A percentile compares a stretch with the other conserved stretches of the same genome.
Conservation (phyloP, 2,329 filamentous ascomycete genomes). For the Penicillium olsonii region DNA sequence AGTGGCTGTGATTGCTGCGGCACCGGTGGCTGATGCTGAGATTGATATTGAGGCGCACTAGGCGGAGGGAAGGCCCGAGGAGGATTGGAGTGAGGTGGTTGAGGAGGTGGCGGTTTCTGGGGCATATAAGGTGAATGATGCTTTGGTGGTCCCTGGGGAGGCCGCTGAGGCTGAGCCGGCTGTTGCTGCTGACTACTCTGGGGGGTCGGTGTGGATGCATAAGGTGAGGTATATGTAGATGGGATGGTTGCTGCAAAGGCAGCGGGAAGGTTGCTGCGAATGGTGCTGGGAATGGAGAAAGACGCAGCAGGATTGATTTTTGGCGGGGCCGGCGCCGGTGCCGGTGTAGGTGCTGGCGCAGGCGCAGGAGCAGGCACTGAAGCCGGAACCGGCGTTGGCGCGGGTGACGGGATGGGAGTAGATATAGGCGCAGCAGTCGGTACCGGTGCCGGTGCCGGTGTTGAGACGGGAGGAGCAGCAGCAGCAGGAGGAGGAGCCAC, state of each 20-base stretch:
- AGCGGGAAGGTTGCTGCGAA: conserved; percentile 42
- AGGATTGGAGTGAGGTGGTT: conserved; percentile 22
- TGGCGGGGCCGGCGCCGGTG: conserved; percentile 17
- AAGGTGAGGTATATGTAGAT: conserved; percentile 45
- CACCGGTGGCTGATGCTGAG: conserved; percentile 18
- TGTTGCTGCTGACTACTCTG: conserved; percentile 30
- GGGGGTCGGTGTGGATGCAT: conserved; percentile 40
- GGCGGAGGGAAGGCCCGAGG: conserved; percentile 22
- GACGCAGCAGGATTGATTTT: conserved; percentile 26
- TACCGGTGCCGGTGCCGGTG: conserved; percentile 14
- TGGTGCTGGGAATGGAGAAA: conserved; percentile 38
- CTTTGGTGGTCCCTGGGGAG: conserved; percentile 22
- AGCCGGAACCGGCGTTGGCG: conserved; percentile 9
- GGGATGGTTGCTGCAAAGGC: conserved; percentile 40
- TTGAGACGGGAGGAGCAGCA: conserved; percentile 10
- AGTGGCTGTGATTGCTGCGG: conserved; percentile 15
- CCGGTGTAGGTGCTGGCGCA: conserved; percentile 12
- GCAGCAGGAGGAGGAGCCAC: conserved; percentile 21
- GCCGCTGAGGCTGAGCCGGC: conserved; percentile 29
- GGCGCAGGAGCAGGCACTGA: conserved; percentile 13
- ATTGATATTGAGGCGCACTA: conserved; percentile 17
- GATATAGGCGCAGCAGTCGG: conserved; percentile 20
- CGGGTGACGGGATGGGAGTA: conserved; percentile 18
- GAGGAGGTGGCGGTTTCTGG: conserved; percentile 21
- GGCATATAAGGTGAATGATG: conserved; percentile 27